Base-by-base conservation (phyloP, 1,139 yeast genomes). In the Yamadazyma epiphylla region DNA sequence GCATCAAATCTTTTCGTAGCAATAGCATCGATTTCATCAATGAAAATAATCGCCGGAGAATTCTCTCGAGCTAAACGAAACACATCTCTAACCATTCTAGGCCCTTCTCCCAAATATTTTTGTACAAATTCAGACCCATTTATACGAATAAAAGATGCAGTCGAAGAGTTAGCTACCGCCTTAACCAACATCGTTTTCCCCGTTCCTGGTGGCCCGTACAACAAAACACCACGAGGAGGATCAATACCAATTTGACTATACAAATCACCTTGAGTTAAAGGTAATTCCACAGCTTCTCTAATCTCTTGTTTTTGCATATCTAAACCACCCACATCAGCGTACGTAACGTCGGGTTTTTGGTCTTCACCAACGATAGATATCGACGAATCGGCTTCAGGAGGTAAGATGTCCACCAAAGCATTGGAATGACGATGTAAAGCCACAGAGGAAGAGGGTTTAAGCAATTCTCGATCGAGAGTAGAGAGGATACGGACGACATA, bases 271-370 rank as follows among this genome's bases (percentile, higher is more conserved):
- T 94, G 98, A 13, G 95, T 84, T 53, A 94, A 73, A 12, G 99
- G 99, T 44, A 89, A 72, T 59, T 94, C 99, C 13, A 94, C 98
- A 2, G 98, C 98, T 61, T 94, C 99, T 53, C 96, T 77, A 43
- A 94, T 91, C 64, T 94, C 99, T 60, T 94, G 98, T 49, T 91
- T 94, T 60, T 94, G 99, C 95, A 89, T 89, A 59, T 94, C 99
- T 55, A 94, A 72, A 27, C 98, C 99, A 60, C 99, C 99, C 33
- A 94, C 96, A 59, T 94, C 98, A 26, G 88, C 87, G 48, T 84
- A 84, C 5, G 88, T 75, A 25, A 84, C 89, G 53, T 86, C 95
- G 11, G 96, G 96, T 51, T 84, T 85, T 59, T 94, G 95, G 49
- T 87, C 86, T 25, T 89, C 95, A 24, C 96, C 94, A 50, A 94